phyloP scores from a whole-genome alignment of 768 basidiomycete genomes.

The Tylopilus plumbeoviolaceoides region DNA sequence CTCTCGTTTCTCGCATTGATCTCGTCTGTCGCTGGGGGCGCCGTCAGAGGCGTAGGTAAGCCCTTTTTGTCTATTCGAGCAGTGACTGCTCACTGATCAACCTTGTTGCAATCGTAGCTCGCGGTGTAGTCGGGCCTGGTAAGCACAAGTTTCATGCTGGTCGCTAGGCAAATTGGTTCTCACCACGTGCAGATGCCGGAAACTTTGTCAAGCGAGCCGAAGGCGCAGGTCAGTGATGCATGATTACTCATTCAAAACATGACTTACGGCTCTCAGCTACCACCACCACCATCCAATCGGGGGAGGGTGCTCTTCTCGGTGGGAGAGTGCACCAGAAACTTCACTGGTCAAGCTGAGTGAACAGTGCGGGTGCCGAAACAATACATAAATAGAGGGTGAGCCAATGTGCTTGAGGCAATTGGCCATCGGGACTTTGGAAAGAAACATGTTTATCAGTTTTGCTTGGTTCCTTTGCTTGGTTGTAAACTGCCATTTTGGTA shows the following conservation, averaged over 20 bases:
- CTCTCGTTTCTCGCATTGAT: slow-evolving; percentile 11
- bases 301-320: slow-evolving; percentile 3
- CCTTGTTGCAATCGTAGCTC: background rate
- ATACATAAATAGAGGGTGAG: background rate
- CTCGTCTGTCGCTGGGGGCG: slow-evolving; percentile 5
- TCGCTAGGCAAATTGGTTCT: background rate
- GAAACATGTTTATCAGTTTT: background rate
- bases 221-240: slow-evolving; percentile 8
- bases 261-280: background rate
- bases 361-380: background rate
- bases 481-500: background rate
- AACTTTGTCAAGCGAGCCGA: background rate
- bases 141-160: background rate
- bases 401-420: background rate
- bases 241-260: background rate
- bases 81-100: background rate
- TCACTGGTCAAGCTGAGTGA: background rate
- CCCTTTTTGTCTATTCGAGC: background rate
- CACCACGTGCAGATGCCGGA: background rate
- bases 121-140: background rate
- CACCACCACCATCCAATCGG: background rate
- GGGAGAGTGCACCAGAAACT: slow-evolving; percentile 12
- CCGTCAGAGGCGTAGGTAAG: slow-evolving; percentile 9
- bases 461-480: background rate
- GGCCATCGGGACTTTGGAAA: background rate